Percentiles rank a stretch among this genome's conserved stretches.
These are phyloP conservation scores for Thalassiosira livingstoniorum DNA, from an alignment of 352 stramenopile genomes.

Conservation along the genomic window DNA sequence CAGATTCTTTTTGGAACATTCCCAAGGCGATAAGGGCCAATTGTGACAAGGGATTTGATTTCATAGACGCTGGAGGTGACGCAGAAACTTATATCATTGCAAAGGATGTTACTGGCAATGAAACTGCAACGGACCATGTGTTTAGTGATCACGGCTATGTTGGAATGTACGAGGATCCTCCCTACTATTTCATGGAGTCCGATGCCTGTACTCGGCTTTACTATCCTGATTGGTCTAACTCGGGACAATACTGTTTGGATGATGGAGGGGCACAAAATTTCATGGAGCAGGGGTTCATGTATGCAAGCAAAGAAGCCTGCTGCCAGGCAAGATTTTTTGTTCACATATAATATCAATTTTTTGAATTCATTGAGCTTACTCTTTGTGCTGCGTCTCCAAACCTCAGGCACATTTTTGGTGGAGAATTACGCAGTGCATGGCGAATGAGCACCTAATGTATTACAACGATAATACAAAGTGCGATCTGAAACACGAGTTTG, in stretches of 20 bases:
- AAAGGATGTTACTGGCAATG: conserved; percentile 3
- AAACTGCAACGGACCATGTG: conserved; percentile 1
- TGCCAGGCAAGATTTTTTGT: conserved; percentile 21
- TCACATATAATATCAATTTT: neutral
- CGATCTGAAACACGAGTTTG: conserved; percentile 10
- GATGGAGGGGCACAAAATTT: neutral
- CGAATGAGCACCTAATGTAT: conserved; percentile 32
- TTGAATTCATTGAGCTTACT: neutral
- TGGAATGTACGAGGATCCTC: neutral
- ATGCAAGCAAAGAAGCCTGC: conserved; percentile 44
- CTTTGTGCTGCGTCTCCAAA: no score
- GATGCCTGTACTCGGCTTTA: conserved; percentile 10
- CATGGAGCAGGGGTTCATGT: conserved; percentile 1
- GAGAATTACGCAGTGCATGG: conserved; percentile 44
- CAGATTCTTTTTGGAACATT: conserved; percentile 30
- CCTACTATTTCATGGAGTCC: conserved; percentile 1
- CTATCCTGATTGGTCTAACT: conserved; percentile 4
- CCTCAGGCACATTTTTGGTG: conserved; percentile 44
- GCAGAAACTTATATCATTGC: conserved; percentile 48
- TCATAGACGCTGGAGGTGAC: conserved; percentile 45
- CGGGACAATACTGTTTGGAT: conserved; percentile 1
- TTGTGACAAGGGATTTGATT: conserved; percentile 33
- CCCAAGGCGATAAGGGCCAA: conserved; percentile 35
- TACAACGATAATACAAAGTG: conserved; percentile 6
- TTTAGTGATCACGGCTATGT: conserved; percentile 8